A percentile compares a stretch with the other conserved stretches of the same genome.
phyloP scores from a whole-genome alignment of 192 early-diverging fungal genomes.

The Coemansia sp. region DNA sequence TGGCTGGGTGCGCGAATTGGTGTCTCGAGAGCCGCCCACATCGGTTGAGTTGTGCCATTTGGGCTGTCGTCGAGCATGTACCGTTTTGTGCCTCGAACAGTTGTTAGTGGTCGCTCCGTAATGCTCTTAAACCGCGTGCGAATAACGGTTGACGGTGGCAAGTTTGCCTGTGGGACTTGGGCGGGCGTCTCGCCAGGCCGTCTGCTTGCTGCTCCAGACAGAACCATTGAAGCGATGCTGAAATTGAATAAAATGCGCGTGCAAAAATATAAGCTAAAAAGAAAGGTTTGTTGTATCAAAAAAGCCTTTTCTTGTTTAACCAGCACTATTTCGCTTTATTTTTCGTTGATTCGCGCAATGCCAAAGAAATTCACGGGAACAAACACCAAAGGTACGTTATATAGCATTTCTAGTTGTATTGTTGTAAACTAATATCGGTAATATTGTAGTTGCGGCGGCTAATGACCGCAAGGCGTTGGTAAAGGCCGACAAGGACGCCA shows the following conservation, averaged over 20 bases:
- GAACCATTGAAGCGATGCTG: conserved; percentile 9
- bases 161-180: conserved; percentile 1
- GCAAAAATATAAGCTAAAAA: background rate
- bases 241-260: too few relatives aligned
- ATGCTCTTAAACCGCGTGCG: conserved; percentile 37
- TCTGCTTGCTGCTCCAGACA: conserved; percentile 12
- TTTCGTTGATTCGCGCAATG: conserved; percentile 26
- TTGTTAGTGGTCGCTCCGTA: conserved; percentile 5
- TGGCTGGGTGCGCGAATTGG: conserved; percentile 11
- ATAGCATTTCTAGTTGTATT: too few relatives aligned
- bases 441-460: conserved; percentile 57
- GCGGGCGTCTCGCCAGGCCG: conserved; percentile 11
- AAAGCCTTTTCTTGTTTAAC: too few relatives aligned
- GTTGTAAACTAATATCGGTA: background rate
- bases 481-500: conserved; percentile 59
- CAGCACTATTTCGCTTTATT: background rate
- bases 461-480: conserved; percentile 73
- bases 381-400: conserved; percentile 52
- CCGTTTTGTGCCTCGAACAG: conserved; percentile 32
- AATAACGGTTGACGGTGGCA: conserved; percentile 42
- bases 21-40: conserved; percentile 25
- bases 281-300: background rate
- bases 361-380: conserved; percentile 58
- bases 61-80: conserved; percentile 31
- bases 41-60: background rate